phyloP scores from a whole-genome alignment of 805 yeast genomes.

The Wickerhamomyces hampshirensis region DNA sequence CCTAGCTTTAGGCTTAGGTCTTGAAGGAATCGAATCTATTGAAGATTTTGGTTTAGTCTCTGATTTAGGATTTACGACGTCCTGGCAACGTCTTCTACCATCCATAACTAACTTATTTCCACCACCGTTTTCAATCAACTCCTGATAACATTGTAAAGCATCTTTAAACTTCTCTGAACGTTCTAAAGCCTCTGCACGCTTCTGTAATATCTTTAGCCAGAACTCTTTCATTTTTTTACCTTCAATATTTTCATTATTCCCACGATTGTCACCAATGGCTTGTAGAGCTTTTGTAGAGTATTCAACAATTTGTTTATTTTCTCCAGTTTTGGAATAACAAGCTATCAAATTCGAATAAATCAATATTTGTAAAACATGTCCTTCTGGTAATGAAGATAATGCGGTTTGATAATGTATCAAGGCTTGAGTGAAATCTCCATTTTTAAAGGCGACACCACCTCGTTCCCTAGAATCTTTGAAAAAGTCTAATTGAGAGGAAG shows the following conservation, averaged over 20 bases:
- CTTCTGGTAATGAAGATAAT: conserved; percentile 51
- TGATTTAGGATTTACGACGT: conserved; percentile 53
- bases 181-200: conserved; percentile 83
- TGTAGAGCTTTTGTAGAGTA: conserved; percentile 27
- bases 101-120: conserved; percentile 63
- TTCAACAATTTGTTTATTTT: conserved; percentile 38
- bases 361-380: conserved; percentile 62
- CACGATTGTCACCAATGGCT: conserved; percentile 32
- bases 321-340: conserved; percentile 64
- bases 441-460: conserved; percentile 61
- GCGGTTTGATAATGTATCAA: conserved; percentile 53
- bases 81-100: conserved; percentile 75
- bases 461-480: conserved; percentile 44
- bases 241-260: conserved; percentile 39
- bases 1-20: conserved; percentile 6
- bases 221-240: conserved; percentile 60
- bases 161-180: conserved; percentile 63
- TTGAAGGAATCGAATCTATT: conserved; percentile 8
- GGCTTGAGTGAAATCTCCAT: conserved; percentile 81
- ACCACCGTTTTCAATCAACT: conserved; percentile 63
- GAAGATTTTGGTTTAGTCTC: conserved; percentile 19
- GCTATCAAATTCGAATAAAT: conserved; percentile 74
- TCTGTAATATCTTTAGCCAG: conserved; percentile 64
- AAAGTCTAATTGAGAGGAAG: conserved; percentile 25
- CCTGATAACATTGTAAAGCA: conserved; percentile 57